A percentile compares a stretch with the other conserved stretches of the same genome.
Evolutionary conservation across 2,329 filamentous ascomycete genomes (phyloP).

Genomic region (Ceratocystis alfenasii): DNA sequence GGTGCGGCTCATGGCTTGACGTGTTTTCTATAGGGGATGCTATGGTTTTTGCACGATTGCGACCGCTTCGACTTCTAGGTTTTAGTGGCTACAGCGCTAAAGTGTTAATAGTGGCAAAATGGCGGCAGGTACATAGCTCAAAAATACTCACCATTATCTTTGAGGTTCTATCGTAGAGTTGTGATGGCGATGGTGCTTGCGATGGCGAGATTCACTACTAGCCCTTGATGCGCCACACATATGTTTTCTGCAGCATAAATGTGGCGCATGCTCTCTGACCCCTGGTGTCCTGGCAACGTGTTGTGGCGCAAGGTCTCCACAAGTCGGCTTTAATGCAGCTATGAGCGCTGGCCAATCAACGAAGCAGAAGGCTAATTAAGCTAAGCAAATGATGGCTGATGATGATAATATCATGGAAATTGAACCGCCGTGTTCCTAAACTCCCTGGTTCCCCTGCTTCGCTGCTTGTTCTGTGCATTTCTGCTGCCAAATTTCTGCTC

Average conservation of each 20-base stretch:
- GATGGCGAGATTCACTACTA: neutral
- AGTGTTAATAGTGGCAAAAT: neutral
- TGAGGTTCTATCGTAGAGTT: neutral
- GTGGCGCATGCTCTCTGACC: neutral
- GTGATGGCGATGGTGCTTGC: neutral
- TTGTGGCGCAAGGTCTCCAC: conserved; percentile 9
- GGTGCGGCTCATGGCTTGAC: neutral
- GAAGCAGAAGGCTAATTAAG: neutral
- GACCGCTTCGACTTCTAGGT: neutral
- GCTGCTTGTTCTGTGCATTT: conserved; percentile 2
- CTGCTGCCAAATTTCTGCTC: neutral
- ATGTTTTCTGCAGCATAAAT: neutral
- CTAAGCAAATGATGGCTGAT: neutral
- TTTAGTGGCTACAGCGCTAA: neutral
- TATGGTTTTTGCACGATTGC: neutral
- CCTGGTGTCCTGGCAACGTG: conserved; percentile 7
- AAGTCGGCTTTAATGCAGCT: neutral
- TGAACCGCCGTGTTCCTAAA: neutral
- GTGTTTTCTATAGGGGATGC: neutral
- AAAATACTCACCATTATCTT: neutral
- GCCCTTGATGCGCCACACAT: conserved; percentile 2
- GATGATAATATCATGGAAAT: conserved; percentile 14
- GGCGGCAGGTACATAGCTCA: neutral
- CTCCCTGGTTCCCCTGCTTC: neutral
- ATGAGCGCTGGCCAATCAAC: neutral